Conservation (phyloP, 116 monocot genomes). For the Posidonia oceanica region DNA sequence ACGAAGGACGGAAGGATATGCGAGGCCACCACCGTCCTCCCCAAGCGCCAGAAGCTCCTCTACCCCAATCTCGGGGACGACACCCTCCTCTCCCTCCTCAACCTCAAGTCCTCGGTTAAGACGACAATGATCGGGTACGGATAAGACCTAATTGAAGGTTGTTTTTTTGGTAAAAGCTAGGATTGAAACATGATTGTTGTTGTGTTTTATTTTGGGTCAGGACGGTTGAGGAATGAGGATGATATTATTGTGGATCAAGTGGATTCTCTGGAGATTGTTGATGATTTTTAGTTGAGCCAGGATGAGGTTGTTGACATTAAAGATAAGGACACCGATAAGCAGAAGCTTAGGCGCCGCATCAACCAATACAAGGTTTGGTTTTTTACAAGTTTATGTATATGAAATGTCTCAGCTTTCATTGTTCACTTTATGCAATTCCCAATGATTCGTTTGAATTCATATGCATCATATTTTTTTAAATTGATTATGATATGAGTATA, state of each 20-base stretch:
- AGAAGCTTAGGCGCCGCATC: conserved; percentile 54
- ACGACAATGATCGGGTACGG: conserved; percentile 91
- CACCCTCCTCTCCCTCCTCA: conserved; percentile 56
- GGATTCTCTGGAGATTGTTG: conserved; percentile 77
- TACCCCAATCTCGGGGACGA: conserved; percentile 83
- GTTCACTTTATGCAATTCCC: background rate
- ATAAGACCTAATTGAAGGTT: background rate
- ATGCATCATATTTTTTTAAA: too few relatives aligned
- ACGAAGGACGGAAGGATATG: conserved; percentile 82
- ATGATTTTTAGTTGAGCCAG: conserved; percentile 86
- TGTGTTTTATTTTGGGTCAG: conserved; percentile 14
- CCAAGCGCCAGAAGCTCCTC: conserved; percentile 95
- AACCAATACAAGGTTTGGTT: conserved; percentile 66
- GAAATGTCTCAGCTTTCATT: background rate
- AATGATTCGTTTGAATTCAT: too few relatives aligned
- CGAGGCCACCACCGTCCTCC: conserved; percentile 79
- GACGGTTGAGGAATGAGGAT: conserved; percentile 84
- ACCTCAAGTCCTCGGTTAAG: conserved; percentile 66
- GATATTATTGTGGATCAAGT: conserved; percentile 86
- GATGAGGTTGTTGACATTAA: conserved; percentile 82
- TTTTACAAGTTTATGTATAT: background rate
- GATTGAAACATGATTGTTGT: background rate
- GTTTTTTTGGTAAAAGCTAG: background rate
- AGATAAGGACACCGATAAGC: conserved; percentile 84
- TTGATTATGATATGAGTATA: too few relatives aligned